Evolutionary conservation across 495 filamentous ascomycete species (phyloP).

Genomic region (Achaetomiella virescens): DNA sequence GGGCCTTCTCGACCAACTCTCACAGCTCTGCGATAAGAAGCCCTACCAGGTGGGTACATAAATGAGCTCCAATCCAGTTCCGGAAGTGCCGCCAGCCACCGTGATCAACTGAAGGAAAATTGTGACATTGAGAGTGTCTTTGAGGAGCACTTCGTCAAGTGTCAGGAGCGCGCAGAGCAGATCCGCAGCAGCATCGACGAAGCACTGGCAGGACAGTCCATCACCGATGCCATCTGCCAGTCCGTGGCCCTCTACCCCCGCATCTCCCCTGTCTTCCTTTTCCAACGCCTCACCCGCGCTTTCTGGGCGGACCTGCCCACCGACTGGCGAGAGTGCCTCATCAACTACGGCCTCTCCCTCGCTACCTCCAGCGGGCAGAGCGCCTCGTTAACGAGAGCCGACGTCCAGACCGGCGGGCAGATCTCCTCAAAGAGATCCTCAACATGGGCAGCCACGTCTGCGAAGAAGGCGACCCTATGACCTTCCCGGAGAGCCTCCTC

Average conservation of each 20-base stretch:
- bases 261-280: slow-evolving; percentile 32
- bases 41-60: slow-evolving; percentile 1
- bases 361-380: slow-evolving; percentile 34
- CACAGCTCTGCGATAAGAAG: background rate
- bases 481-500: slow-evolving; percentile 53
- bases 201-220: background rate
- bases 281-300: slow-evolving; percentile 27
- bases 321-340: slow-evolving; percentile 28
- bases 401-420: slow-evolving; percentile 21
- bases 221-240: background rate
- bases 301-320: slow-evolving; percentile 19
- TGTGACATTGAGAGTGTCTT: background rate
- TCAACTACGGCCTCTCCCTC: slow-evolving; percentile 34
- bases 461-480: slow-evolving; percentile 44
- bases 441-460: slow-evolving; percentile 44
- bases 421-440: slow-evolving; percentile 43
- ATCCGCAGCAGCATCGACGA: background rate
- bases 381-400: slow-evolving; percentile 23
- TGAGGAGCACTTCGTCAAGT: background rate
- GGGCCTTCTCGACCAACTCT: background rate
- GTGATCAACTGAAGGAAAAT: background rate
- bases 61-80: background rate
- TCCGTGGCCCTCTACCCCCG: slow-evolving; percentile 19
- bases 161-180: background rate
- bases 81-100: background rate